Evolutionary conservation across 352 stramenopile species (phyloP), one percentile per base, ranked within the genome.

Genomic region (Pythium dissotocum): DNA sequence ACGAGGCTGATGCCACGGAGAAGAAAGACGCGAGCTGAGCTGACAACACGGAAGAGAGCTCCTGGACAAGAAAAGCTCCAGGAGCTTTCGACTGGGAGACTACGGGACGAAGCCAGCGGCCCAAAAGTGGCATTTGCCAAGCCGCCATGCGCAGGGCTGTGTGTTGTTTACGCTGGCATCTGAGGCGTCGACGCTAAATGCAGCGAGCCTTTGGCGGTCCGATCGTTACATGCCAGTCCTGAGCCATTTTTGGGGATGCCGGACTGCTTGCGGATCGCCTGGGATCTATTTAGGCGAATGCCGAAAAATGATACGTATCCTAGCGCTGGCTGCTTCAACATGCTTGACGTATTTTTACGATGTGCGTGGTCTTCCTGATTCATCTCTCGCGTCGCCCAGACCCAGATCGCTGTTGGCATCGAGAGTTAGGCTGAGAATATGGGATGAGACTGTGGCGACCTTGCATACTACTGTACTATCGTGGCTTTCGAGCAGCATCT

Each of bases 121-220:
- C 36, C 7, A 7, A 16, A 44, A 44, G 8, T 16, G 16, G 46
- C 46, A 53, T 53, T 53, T n/a, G 21, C 30, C 46, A 10, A 44
- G 4, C 36, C 12, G 36, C 36, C 10, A 2, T 10, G 12, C 10
- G 36, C 36, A 16, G 46, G n/a, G 46, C 46, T 53, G 32, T 53
- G 46, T 53, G 46, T 24, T 53, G 46, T 30, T 53, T 53, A 53
- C 46, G 46, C 46, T 53, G n/a, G 46, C 5, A 53, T 30, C 6
- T 28, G 46, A 30, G 18, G 46, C 6, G 46, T 53, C 18, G 4
- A 10, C 16, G n/a, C 46, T 53, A 53, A 53, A 53, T 53, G n/a
- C 46, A 53, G 46, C 13, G 12, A 48, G 40, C 42, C 42, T 10
- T 51, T 21, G 8, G 42, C 3, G 46, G 32, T 53, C 46, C 18